These are phyloP conservation scores for Erodium maritimum DNA, from an alignment of 345 rosid species.

Conservation along the genomic window DNA sequence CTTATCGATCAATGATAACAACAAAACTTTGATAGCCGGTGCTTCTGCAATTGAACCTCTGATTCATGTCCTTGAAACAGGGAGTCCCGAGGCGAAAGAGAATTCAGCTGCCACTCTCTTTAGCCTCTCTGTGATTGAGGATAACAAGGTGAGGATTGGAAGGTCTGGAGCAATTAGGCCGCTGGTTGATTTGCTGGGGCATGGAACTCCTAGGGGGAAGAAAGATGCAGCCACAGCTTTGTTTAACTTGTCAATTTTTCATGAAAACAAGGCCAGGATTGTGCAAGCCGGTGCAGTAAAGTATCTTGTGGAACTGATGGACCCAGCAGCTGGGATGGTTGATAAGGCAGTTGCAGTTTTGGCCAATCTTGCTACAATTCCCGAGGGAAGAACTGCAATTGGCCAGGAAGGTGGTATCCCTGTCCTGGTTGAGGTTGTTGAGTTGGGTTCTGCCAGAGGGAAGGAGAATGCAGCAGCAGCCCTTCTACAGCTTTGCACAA, in stretches of 20 bases:
- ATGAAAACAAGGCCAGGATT: slow-evolving; percentile 65
- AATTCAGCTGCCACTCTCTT: slow-evolving; percentile 82
- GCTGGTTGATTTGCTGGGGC: slow-evolving; percentile 68
- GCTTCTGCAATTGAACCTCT: slow-evolving; percentile 70
- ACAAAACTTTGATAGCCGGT: slow-evolving; percentile 53
- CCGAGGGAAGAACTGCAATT: slow-evolving; percentile 64
- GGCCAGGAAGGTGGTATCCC: slow-evolving; percentile 74
- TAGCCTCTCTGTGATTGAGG: slow-evolving; percentile 74
- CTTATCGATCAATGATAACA: slow-evolving; percentile 68
- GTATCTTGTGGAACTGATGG: slow-evolving; percentile 83
- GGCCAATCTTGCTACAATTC: slow-evolving; percentile 83
- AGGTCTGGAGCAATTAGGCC: slow-evolving; percentile 84
- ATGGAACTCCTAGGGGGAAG: slow-evolving; percentile 77
- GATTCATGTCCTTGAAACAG: slow-evolving; percentile 68
- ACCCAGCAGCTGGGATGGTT: slow-evolving; percentile 86
- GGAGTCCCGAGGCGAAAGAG: slow-evolving; percentile 75
- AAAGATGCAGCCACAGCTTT: slow-evolving; percentile 91
- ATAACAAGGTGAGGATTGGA: slow-evolving; percentile 71
- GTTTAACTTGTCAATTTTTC: slow-evolving; percentile 65
- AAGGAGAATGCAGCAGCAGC: slow-evolving; percentile 95
- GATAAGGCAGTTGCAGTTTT: slow-evolving; percentile 86
- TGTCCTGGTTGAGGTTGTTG: slow-evolving; percentile 84
- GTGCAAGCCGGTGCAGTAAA: slow-evolving; percentile 82
- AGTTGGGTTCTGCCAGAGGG: slow-evolving; percentile 86
- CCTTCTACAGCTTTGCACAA: slow-evolving; percentile 67